A percentile compares a stretch with the other conserved stretches of the same genome.
Conservation (phyloP, 225 moss, liverwort and hornwort species). For the Thuidium tamariscinum region DNA sequence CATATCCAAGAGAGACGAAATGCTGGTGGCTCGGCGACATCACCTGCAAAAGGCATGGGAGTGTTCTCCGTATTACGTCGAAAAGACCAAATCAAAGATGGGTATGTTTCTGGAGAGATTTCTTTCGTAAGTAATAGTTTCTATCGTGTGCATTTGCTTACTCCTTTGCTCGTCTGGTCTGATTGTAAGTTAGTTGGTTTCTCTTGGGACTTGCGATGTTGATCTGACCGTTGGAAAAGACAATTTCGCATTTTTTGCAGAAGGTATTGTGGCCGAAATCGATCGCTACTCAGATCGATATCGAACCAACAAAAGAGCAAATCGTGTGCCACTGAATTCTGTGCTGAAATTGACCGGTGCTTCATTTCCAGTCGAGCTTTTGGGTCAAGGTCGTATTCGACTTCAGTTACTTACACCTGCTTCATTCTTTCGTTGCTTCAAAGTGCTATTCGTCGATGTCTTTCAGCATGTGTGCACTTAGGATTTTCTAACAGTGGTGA, state of each 20-base stretch:
- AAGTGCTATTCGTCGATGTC: not conserved
- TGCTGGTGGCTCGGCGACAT: constrained; percentile 58
- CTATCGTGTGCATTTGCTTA: not conserved
- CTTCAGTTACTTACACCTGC: not conserved
- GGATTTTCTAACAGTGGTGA: not conserved
- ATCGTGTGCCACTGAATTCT: constrained; percentile 68
- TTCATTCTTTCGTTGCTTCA: not conserved
- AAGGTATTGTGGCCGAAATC: constrained; percentile 74
- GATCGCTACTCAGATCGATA: constrained; percentile 93
- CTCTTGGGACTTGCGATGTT: not conserved
- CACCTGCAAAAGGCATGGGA: constrained; percentile 78
- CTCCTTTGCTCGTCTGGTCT: not conserved
- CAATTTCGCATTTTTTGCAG: constrained; percentile 14
- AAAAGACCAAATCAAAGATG: constrained; percentile 51
- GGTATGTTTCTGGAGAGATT: constrained; percentile 9
- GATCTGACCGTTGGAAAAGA: not conserved
- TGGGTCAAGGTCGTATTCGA: constrained; percentile 58
- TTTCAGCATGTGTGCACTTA: not conserved
- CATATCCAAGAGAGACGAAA: constrained; percentile 50
- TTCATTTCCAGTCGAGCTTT: constrained; percentile 78
- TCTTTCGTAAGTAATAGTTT: not conserved
- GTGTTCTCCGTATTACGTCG: constrained; percentile 90
- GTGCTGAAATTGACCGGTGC: constrained; percentile 78
- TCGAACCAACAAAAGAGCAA: constrained; percentile 58
- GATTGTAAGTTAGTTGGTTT: not conserved